Percentiles rank a stretch among this genome's conserved stretches.
Conservation (phyloP, 208 protist genomes). For the Crithidia expoeki region DNA sequence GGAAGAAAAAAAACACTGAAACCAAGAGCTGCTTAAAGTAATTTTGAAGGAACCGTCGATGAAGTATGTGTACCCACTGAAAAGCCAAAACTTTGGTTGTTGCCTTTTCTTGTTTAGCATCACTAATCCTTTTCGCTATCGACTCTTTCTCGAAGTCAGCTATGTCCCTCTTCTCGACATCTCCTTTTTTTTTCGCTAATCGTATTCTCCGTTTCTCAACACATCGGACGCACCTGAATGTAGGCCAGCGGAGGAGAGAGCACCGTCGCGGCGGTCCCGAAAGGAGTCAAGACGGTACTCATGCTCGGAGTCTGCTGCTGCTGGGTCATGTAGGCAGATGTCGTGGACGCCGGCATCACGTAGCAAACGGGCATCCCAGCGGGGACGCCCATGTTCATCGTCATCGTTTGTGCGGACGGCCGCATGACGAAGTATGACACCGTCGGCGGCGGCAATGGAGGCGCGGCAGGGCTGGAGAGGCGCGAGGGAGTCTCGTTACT, state of each 20-base stretch:
- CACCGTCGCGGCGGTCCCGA: neutral
- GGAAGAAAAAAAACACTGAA: too few species aligned
- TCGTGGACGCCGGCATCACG: constrained; percentile 10
- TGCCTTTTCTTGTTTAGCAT: too few species aligned
- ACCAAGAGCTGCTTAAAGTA: too few species aligned
- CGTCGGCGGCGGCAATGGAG: neutral
- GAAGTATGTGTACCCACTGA: too few species aligned
- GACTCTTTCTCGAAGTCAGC: neutral
- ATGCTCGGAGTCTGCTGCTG: constrained; percentile 12
- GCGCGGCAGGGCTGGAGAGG: constrained; percentile 7
- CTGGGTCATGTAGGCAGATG: neutral
- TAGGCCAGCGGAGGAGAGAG: neutral
- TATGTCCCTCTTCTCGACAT: too few species aligned
- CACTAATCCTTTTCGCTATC: too few species aligned
- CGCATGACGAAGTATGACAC: constrained; percentile 25
- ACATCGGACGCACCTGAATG: constrained; percentile 14
- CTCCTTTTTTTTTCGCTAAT: too few species aligned
- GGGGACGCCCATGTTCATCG: neutral
- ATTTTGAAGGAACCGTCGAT: too few species aligned
- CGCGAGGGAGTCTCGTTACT: neutral
- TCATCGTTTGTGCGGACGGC: neutral
- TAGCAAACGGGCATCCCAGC: constrained; percentile 29
- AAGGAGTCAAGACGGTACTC: constrained; percentile 1
- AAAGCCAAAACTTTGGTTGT: too few species aligned
- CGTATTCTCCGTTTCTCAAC: neutral